These are phyloP conservation scores for Solanum pimpinellifolium DNA, from an alignment of 257 asterid species.

Conservation along the genomic window DNA sequence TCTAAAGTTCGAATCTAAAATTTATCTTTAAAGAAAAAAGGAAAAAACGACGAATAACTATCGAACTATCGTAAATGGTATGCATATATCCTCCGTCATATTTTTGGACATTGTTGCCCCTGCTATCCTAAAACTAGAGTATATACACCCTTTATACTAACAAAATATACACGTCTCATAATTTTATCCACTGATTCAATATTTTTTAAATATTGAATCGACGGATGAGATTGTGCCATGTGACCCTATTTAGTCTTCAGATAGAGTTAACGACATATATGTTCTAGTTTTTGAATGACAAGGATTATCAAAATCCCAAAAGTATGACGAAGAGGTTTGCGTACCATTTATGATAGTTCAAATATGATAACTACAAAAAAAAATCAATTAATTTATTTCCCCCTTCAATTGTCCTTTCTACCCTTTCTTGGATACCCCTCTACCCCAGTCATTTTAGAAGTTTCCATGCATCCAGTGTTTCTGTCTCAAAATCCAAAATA, in stretches of 20 bases:
- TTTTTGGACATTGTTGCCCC: no score
- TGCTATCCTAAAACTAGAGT: no score
- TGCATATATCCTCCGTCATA: fast-evolving
- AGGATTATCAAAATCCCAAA: fast-evolving
- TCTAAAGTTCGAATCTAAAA: fast-evolving
- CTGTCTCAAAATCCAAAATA: background rate
- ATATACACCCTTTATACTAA: no score
- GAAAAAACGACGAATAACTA: fast-evolving
- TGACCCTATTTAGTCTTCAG: no score
- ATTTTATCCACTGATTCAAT: fast-evolving
- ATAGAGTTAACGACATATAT: fast-evolving
- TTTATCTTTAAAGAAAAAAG: no score
- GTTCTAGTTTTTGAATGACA: fast-evolving
- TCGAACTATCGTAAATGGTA: no score
- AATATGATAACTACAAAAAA: no score
- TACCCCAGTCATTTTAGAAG: background rate
- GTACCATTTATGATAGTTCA: no score
- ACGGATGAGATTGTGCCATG: background rate
- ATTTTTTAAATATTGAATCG: no score
- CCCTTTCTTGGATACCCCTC: background rate
- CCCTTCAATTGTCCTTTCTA: background rate
- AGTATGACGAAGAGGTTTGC: fast-evolving
- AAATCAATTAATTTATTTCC: background rate
- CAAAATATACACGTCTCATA: no score
- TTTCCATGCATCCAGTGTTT: background rate